phyloP scores from a whole-genome alignment of 2,329 filamentous ascomycete species.

The Calonectria henricotiae region DNA sequence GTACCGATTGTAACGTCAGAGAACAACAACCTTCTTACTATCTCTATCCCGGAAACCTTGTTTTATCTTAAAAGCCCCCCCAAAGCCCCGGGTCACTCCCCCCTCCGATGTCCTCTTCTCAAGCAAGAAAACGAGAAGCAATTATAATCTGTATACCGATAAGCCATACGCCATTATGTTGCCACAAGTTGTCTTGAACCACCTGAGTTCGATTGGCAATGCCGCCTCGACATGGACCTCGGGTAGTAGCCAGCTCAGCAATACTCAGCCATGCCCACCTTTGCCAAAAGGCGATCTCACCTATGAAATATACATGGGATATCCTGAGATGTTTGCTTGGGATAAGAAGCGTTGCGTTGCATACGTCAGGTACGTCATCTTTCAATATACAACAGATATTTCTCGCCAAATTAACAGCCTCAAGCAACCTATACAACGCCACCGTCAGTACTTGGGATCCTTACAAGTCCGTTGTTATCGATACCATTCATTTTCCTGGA shows the following conservation, averaged over 20 bases:
- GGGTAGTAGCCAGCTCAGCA: slow-evolving; percentile 5
- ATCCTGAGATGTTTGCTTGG: slow-evolving; percentile 18
- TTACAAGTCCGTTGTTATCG: slow-evolving; percentile 16
- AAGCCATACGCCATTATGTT: slow-evolving; percentile 5
- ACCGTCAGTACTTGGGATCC: slow-evolving; percentile 14
- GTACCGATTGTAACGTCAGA: slow-evolving; percentile 11
- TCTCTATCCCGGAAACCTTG: neutral
- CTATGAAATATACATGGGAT: slow-evolving; percentile 11
- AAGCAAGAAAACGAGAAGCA: slow-evolving; percentile 6
- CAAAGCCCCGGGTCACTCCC: too few relatives aligned
- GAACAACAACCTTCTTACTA: slow-evolving; percentile 3
- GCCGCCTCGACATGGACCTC: slow-evolving; percentile 3
- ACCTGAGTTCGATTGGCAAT: slow-evolving; percentile 10
- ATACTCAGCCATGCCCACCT: slow-evolving; percentile 13
- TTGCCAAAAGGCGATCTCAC: slow-evolving; percentile 6
- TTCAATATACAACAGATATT: slow-evolving; percentile 1
- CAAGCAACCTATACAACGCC: slow-evolving; percentile 15
- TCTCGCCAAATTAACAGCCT: neutral
- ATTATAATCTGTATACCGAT: slow-evolving; percentile 12
- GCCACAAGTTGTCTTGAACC: slow-evolving; percentile 16
- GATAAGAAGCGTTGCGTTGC: slow-evolving; percentile 12
- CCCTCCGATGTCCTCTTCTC: neutral
- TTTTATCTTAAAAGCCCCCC: neutral
- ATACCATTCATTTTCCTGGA: slow-evolving; percentile 4
- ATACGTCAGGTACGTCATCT: slow-evolving; percentile 16